Percentiles rank a stretch among this genome's conserved stretches.
Conservation (phyloP, 116 monocot species). For the Iris pallida region DNA sequence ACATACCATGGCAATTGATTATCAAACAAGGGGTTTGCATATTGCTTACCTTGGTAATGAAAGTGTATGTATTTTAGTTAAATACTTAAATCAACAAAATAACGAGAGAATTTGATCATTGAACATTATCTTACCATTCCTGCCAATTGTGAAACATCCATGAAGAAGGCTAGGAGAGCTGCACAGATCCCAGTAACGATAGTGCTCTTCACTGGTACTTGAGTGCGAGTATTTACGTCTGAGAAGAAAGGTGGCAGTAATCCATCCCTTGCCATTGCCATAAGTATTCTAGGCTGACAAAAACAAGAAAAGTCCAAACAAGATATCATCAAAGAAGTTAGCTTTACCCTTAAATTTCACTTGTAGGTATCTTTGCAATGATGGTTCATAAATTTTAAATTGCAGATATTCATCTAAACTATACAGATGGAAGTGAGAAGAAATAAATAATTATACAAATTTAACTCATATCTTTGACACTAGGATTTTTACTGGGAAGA, state of each 20-base stretch:
- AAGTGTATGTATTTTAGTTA: background rate
- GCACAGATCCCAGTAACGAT: constrained; percentile 41
- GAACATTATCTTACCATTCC: constrained; percentile 34
- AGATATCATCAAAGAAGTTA: no score
- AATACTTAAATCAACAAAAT: background rate
- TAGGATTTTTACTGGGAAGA: no score
- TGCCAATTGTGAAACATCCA: constrained; percentile 58
- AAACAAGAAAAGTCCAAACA: no score
- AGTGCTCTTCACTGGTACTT: constrained; percentile 60
- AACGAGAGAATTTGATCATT: background rate
- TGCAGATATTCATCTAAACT: no score
- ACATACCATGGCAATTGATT: background rate
- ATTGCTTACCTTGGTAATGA: background rate
- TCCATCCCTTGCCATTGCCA: constrained; percentile 98
- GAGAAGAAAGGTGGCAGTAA: constrained; percentile 46
- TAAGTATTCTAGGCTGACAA: constrained; percentile 86
- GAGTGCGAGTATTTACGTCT: constrained; percentile 34
- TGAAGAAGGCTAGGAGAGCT: constrained; percentile 38
- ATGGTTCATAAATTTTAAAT: no score
- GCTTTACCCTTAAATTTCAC: no score
- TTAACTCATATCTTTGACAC: no score
- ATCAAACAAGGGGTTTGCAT: background rate
- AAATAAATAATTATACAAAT: no score
- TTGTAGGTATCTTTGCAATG: no score
- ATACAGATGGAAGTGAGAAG: no score